A percentile compares a stretch with the other conserved stretches of the same genome.
Conservation (phyloP, 257 asterid genomes). For the Fraxinus cuspidata region DNA sequence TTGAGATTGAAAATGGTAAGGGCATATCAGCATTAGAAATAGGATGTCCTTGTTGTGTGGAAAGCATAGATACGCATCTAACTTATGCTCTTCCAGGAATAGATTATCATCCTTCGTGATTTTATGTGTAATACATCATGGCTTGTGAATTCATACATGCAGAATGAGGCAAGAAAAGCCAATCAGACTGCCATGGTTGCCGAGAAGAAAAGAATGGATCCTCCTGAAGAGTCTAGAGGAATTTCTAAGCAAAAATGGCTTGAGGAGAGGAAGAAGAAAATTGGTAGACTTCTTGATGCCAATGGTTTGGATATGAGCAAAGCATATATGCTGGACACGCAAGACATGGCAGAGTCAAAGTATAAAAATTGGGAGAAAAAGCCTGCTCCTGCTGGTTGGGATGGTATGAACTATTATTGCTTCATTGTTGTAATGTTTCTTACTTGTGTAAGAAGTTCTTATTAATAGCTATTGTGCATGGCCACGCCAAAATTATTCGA, state of each 20-base stretch:
- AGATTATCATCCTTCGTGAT: background rate
- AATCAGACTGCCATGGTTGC: slow-evolving; percentile 88
- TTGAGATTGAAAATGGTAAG: slow-evolving; percentile 83
- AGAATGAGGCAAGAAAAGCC: slow-evolving; percentile 90
- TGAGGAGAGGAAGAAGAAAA: slow-evolving; percentile 91
- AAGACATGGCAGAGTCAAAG: slow-evolving; percentile 79
- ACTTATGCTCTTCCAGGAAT: background rate
- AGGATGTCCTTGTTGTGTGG: background rate
- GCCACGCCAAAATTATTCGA: background rate
- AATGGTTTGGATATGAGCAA: slow-evolving; percentile 92
- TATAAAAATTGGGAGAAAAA: slow-evolving; percentile 95
- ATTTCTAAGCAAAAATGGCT: slow-evolving; percentile 96
- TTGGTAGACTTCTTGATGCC: slow-evolving; percentile 84
- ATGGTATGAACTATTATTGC: slow-evolving; percentile 46
- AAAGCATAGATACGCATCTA: background rate
- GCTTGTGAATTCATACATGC: slow-evolving; percentile 25
- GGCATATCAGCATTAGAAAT: background rate
- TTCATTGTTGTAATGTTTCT: slow-evolving; percentile 5
- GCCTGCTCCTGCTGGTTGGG: slow-evolving; percentile 99
- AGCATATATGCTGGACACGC: slow-evolving; percentile 90
- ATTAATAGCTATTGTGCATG: background rate
- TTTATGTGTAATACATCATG: slow-evolving; percentile 2
- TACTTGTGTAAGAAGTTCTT: background rate
- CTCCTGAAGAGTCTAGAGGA: slow-evolving; percentile 84
- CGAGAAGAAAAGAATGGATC: slow-evolving; percentile 75